Evolutionary conservation across 1,139 yeast species (phyloP).

Genomic region (Yamadazyma dushanensis): DNA sequence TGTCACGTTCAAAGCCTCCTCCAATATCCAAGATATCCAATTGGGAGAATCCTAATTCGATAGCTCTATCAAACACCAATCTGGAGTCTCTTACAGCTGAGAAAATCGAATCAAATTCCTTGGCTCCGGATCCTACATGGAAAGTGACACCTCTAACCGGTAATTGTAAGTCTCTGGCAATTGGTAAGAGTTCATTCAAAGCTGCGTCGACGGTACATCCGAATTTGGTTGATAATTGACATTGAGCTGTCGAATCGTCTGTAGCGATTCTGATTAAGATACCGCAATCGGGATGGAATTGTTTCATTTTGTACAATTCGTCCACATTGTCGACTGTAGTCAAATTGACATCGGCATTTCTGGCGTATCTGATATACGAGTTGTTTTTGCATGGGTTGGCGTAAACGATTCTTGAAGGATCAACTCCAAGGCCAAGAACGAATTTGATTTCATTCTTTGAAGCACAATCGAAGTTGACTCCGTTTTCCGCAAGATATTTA

Average conservation of each 20-base stretch:
- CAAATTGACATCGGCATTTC: constrained; percentile 52
- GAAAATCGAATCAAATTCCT: constrained; percentile 65
- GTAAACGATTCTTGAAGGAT: constrained; percentile 70
- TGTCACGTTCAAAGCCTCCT: constrained; percentile 80
- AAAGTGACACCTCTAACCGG: constrained; percentile 84
- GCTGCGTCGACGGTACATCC: constrained; percentile 73
- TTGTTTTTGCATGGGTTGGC: constrained; percentile 94
- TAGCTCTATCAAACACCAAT: constrained; percentile 64
- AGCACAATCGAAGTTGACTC: constrained; percentile 91
- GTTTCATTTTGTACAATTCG: constrained; percentile 73
- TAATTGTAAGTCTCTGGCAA: constrained; percentile 63
- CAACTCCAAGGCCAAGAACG: constrained; percentile 61
- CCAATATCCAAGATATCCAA: constrained; percentile 79
- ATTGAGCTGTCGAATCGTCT: constrained; percentile 85
- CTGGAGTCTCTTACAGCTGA: constrained; percentile 77
- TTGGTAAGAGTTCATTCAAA: constrained; percentile 50
- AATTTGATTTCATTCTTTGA: constrained; percentile 79
- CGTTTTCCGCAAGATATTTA: constrained; percentile 54
- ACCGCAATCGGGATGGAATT: constrained; percentile 66
- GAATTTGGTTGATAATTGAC: constrained; percentile 85
- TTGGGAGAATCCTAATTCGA: constrained; percentile 39
- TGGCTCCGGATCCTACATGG: constrained; percentile 95
- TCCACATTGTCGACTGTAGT: constrained; percentile 91
- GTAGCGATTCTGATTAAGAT: constrained; percentile 82
- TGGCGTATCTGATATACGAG: constrained; percentile 76